Evolutionary conservation across 192 early-diverging fungal species (phyloP), one percentile per base, ranked within the genome.

Genomic region (Entophlyctis luteolus): DNA sequence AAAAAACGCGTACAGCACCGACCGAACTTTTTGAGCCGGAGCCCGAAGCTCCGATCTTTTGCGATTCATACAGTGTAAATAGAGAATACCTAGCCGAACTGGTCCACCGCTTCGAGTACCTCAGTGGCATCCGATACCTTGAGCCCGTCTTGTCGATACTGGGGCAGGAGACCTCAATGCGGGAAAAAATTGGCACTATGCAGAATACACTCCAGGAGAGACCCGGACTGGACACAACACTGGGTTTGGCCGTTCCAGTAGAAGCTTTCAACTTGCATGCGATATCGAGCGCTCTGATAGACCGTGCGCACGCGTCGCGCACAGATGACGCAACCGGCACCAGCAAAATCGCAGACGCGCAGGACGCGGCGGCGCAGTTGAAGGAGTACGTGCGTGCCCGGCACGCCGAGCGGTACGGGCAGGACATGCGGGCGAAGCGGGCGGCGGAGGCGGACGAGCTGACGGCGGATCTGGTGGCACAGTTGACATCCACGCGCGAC

Each of bases 241-340:
- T n/a, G n/a, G 39, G 39, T 42, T 5, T 55, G 20, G 55, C 67
- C 20, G 35, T 20, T 16, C 42, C 37, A 33, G 54, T 57, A 1
- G 55, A 25, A 18, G 8, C 6, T 1, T 72, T 72, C 48, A 16
- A 56, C 14, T 16, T 53, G 0, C 57, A 36, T 23, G 29, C 4
- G 23, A 3, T 75, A 14, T 28, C 69, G 14, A 62, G 68, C 37
- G 54, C 69, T 6, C 55, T 75, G 4, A 29, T 75, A 2, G 74
- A 42, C 47, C 20, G n/a, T 3, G 52, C 69, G 8, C 67, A 75
- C 28, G 25, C 49, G 34, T 33, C 34, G 0, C 57, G 73, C 18
- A 37, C 56, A 20, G 57, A 75, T 42, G 52, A 75, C 32, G 36
- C 49, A 10, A 68, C 39, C 29, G 23, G 38, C 33, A 23, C 3